phyloP scores from a whole-genome alignment of 441 rosid genomes.

The Raphanus hybrid region DNA sequence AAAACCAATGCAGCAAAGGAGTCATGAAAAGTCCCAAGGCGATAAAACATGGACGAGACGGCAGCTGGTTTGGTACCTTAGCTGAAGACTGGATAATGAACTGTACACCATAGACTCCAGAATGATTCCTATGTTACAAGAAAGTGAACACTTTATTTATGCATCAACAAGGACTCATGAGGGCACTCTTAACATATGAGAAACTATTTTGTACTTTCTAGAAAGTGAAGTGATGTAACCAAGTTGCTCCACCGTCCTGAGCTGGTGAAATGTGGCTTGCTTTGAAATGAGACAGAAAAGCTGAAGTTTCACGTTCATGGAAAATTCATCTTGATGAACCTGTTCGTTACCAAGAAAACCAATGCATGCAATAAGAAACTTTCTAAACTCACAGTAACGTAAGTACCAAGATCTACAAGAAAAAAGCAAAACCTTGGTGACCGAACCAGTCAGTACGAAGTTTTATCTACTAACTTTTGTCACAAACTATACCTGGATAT shows the following conservation, averaged over 20 bases:
- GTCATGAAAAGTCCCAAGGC: not conserved
- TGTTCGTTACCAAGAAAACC: not conserved
- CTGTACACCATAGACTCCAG: not conserved
- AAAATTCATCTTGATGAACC: conserved; percentile 2
- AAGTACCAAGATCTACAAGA: conserved; percentile 43
- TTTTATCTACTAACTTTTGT: not conserved
- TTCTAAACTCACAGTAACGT: not conserved
- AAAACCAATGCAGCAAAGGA: not conserved
- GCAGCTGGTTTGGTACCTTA: not conserved
- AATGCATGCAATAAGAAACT: not conserved
- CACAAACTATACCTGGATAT: not conserved
- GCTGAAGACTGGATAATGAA: conserved; percentile 4
- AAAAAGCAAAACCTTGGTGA: not conserved
- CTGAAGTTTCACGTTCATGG: not conserved
- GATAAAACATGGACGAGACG: not conserved
- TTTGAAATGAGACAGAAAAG: not conserved
- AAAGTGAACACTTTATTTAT: not conserved
- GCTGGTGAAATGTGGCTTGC: conserved; percentile 7
- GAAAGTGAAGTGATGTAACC: conserved; percentile 7
- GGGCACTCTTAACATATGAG: not conserved
- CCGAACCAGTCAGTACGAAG: not conserved
- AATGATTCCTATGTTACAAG: not conserved
- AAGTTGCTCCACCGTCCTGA: not conserved
- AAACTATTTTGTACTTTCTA: not conserved
- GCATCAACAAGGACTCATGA: not conserved